phyloP scores from a whole-genome alignment of 176 grass and related monocot genomes.

The Sorghum bicolor region Sorghum_bicolor_NCBIv3 NC_012870.2:2654001-2654500 shows the following conservation, averaged over 20 bases:
- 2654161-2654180: conserved; percentile 6
- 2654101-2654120: conserved; percentile 18
- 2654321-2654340: not conserved
- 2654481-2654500: not conserved
- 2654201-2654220: conserved; percentile 2
- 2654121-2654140: not conserved
- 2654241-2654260: not conserved
- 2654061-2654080: conserved; percentile 74
- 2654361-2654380: not conserved
- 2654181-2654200: not conserved
- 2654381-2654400: not conserved
- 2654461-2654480: not conserved
- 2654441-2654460: not conserved
- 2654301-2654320: not conserved
- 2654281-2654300: not conserved
- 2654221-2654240: not conserved
- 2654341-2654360: not conserved
- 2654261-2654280: not conserved
- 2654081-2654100: conserved; percentile 47
- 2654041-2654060: conserved; percentile 83
- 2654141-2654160: not conserved
- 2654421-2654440: not conserved
- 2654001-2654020: conserved; percentile 84
- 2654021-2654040: conserved; percentile 73
- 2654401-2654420: not conserved